phyloP scores from a whole-genome alignment of 2,329 filamentous ascomycete genomes.

The Alternaria brassicicola region DNA sequence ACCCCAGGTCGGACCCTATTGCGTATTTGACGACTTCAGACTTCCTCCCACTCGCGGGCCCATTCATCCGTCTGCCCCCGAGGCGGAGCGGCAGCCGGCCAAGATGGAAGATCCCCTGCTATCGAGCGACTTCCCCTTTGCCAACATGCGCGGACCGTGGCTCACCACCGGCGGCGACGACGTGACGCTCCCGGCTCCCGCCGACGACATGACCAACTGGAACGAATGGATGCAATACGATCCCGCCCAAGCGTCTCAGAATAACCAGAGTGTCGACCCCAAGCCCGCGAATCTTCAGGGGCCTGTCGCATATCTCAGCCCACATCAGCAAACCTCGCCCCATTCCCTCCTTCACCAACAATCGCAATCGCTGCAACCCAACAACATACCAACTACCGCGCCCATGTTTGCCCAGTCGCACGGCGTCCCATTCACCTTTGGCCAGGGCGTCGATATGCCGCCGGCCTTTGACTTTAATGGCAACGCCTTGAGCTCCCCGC shows the following conservation, averaged over 20 bases:
- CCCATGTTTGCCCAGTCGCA: conserved; percentile 27
- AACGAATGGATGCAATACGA: conserved; percentile 58
- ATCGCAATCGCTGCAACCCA: conserved; percentile 32
- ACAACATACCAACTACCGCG: conserved; percentile 30
- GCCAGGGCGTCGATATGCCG: conserved; percentile 37
- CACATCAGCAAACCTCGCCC: conserved; percentile 35
- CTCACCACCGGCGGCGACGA: conserved; percentile 44
- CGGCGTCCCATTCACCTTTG: conserved; percentile 43
- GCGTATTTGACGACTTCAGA: conserved; percentile 46
- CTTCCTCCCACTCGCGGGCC: conserved; percentile 30
- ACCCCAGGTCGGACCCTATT: conserved; percentile 48
- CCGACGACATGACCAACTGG: conserved; percentile 49
- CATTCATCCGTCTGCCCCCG: conserved; percentile 12
- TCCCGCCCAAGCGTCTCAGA: conserved; percentile 46
- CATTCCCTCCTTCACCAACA: conserved; percentile 36
- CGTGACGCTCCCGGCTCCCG: conserved; percentile 37
- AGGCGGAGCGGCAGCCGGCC: conserved; percentile 10
- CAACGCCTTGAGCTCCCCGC: conserved; percentile 41
- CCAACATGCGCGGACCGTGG: conserved; percentile 43
- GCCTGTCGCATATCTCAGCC: conserved; percentile 36
- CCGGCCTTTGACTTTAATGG: conserved; percentile 45
- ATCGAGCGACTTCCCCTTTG: conserved; percentile 43
- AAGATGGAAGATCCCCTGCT: conserved; percentile 47
- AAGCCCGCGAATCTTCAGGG: conserved; percentile 36
- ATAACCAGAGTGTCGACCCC: conserved; percentile 24